Percentiles rank a stretch among this genome's conserved stretches.
phyloP scores from a whole-genome alignment of 2,329 filamentous ascomycete species.

The Basipetospora chlamydospora region DNA sequence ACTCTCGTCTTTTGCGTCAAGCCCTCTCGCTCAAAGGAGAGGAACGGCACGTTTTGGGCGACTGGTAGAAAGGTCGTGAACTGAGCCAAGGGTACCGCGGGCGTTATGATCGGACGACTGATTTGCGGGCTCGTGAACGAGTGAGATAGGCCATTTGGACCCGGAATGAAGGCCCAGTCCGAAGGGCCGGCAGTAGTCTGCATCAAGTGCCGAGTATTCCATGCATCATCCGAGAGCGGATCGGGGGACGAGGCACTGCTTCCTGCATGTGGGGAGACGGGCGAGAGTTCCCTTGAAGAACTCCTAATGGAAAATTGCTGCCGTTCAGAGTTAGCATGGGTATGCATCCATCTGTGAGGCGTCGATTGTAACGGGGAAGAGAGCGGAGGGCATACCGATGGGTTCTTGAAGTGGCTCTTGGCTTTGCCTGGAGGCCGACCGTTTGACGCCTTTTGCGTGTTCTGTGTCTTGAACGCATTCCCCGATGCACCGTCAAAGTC shows the following conservation, averaged over 20 bases:
- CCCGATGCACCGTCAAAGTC: conserved; percentile 45
- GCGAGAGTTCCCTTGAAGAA: conserved; percentile 41
- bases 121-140: not conserved
- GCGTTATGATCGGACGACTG: not conserved
- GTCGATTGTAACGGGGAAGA: conserved; percentile 7
- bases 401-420: conserved; percentile 22
- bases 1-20: conserved; percentile 38
- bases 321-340: conserved; percentile 8
- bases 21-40: conserved; percentile 5
- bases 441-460: conserved; percentile 12
- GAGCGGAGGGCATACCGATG: conserved; percentile 22
- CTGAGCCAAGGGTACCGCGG: conserved; percentile 1
- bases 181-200: not conserved
- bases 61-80: conserved; percentile 1
- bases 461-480: conserved; percentile 35
- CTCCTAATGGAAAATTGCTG: conserved; percentile 28
- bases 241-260: conserved; percentile 39
- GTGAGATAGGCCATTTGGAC: not conserved
- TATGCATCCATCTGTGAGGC: no score
- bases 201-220: not conserved
- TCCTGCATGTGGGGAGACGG: conserved; percentile 33
- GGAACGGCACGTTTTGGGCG: not conserved
- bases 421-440: conserved; percentile 11
- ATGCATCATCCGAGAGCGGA: not conserved
- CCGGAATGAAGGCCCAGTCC: not conserved